These are phyloP conservation scores for Penicillium sp. DNA, from an alignment of 2,329 filamentous ascomycete species.

Conservation along the genomic window DNA sequence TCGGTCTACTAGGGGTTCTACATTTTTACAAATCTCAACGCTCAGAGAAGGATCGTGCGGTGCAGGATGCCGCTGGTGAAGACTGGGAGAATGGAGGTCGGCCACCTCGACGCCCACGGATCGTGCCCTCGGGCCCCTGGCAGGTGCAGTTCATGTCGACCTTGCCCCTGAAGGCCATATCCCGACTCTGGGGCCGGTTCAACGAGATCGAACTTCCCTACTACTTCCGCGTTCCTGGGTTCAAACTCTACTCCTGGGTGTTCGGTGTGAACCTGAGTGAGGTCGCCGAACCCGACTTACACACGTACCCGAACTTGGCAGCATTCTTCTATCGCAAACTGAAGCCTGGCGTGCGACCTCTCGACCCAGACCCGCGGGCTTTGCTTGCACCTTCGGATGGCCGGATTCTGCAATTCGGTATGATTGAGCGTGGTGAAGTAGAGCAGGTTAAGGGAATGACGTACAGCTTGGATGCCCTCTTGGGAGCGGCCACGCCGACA, in stretches of 20 bases:
- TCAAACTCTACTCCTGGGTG: slow-evolving; percentile 86
- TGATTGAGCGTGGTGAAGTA: slow-evolving; percentile 90
- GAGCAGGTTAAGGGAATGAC: slow-evolving; percentile 99
- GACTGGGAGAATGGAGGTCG: slow-evolving; percentile 41
- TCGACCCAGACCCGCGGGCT: slow-evolving; percentile 79
- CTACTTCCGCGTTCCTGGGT: slow-evolving; percentile 83
- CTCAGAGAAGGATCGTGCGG: slow-evolving; percentile 51
- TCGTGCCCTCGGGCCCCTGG: slow-evolving; percentile 86
- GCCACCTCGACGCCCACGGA: slow-evolving; percentile 60
- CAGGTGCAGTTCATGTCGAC: slow-evolving; percentile 94
- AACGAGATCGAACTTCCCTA: slow-evolving; percentile 89
- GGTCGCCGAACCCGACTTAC: slow-evolving; percentile 84
- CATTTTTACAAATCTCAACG: slow-evolving; percentile 78
- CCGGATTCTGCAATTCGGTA: slow-evolving; percentile 86
- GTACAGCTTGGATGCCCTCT: slow-evolving; percentile 89
- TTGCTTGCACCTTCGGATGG: slow-evolving; percentile 90
- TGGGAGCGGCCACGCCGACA: slow-evolving; percentile 65
- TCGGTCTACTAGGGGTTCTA: slow-evolving; percentile 79
- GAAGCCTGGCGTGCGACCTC: slow-evolving; percentile 82
- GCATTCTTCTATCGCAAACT: slow-evolving; percentile 96
- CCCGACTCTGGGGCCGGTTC: slow-evolving; percentile 85
- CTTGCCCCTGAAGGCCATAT: slow-evolving; percentile 86
- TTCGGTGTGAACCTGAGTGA: slow-evolving; percentile 92
- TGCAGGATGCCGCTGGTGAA: slow-evolving; percentile 51
- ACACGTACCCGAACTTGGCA: slow-evolving; percentile 87